Conservation (phyloP, 805 yeast genomes). For the Wickerhamiella vanderwaltii region DNA sequence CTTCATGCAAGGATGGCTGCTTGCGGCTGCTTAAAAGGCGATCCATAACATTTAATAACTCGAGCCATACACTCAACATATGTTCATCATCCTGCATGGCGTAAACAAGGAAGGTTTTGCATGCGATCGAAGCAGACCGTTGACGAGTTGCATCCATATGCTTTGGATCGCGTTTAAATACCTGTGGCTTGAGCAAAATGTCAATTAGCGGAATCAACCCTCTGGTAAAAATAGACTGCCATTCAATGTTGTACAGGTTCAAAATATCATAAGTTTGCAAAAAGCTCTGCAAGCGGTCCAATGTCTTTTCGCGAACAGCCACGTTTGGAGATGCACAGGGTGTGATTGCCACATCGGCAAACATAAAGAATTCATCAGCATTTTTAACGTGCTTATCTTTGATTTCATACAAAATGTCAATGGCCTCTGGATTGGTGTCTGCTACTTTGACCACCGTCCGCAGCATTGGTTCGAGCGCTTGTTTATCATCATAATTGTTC, state of each 20-base stretch:
- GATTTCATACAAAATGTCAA: constrained; percentile 5
- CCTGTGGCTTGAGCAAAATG: constrained; percentile 55
- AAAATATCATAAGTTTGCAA: constrained; percentile 23
- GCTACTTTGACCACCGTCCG: constrained; percentile 5
- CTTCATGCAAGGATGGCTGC: constrained; percentile 29
- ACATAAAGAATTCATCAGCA: constrained; percentile 1
- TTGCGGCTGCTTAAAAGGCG: constrained; percentile 30
- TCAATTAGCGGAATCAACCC: constrained; percentile 65
- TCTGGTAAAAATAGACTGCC: constrained; percentile 45
- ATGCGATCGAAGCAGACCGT: constrained; percentile 53
- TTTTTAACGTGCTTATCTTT: not conserved
- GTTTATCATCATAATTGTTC: not conserved
- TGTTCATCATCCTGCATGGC: constrained; percentile 27
- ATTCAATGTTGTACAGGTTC: constrained; percentile 15
- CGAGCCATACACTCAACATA: constrained; percentile 28
- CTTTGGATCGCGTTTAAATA: constrained; percentile 42
- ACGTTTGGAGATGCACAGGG: constrained; percentile 7
- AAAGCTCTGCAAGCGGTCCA: constrained; percentile 36
- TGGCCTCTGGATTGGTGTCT: constrained; percentile 7
- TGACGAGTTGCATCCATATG: constrained; percentile 57
- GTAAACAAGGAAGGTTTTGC: constrained; percentile 50
- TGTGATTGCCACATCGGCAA: not conserved
- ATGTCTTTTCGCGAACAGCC: constrained; percentile 17
- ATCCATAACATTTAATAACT: constrained; percentile 30
- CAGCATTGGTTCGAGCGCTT: not conserved